Percentiles rank a stretch among this genome's conserved stretches.
These are phyloP conservation scores for Eleusine coracana DNA, from an alignment of 176 grass and related monocot species.

Conservation along the genomic window DNA sequence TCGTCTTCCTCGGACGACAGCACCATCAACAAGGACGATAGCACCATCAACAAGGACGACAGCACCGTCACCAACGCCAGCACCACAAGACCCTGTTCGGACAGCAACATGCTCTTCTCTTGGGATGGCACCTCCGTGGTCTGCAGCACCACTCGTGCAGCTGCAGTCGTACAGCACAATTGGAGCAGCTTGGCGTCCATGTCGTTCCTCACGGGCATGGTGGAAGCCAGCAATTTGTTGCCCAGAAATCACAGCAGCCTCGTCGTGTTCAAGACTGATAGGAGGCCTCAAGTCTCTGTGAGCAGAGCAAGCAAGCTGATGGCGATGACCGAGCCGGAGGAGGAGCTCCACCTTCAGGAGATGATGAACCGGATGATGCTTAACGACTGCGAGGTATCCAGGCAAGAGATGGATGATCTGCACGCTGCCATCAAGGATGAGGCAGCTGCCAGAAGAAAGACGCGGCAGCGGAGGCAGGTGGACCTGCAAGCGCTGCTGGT, in stretches of 20 bases:
- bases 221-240: slow-evolving; percentile 55
- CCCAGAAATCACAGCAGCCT: neutral
- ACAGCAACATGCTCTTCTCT: neutral
- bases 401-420: neutral
- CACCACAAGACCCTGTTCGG: too few species aligned
- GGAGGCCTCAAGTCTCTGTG: neutral
- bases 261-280: too few species aligned
- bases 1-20: neutral
- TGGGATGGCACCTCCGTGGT: neutral
- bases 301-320: slow-evolving; percentile 59
- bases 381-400: neutral
- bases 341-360: slow-evolving; percentile 41
- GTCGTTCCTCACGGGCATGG: slow-evolving; percentile 44
- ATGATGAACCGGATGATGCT: slow-evolving; percentile 19
- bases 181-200: neutral
- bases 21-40: too few species aligned
- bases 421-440: neutral
- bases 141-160: neutral
- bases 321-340: slow-evolving; percentile 1
- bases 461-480: neutral
- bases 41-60: too few species aligned
- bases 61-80: too few species aligned
- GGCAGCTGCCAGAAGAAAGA: neutral
- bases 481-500: slow-evolving; percentile 65
- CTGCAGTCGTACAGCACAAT: neutral